Evolutionary conservation across 805 yeast genomes (phyloP).

Genomic region (Saturnispora silvae): DNA sequence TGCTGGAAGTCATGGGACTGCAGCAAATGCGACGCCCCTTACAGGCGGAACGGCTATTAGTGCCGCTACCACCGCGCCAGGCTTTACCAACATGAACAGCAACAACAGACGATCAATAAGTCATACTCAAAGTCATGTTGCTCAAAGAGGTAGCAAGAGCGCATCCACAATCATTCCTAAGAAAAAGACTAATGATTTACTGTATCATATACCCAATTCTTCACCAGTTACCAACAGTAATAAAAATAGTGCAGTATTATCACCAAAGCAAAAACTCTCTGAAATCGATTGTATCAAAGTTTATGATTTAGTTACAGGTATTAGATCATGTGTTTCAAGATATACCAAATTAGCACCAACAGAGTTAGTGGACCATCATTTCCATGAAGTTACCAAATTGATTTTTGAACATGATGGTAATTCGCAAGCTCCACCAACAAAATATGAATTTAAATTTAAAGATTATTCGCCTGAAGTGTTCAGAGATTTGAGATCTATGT

Average conservation of each 20-base stretch:
- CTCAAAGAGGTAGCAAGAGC: constrained; percentile 15
- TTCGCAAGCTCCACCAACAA: constrained; percentile 85
- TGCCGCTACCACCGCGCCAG: no score
- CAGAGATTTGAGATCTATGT: constrained; percentile 65
- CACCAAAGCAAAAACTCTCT: constrained; percentile 16
- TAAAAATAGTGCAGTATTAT: no score
- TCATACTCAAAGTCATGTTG: constrained; percentile 4
- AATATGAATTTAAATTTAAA: constrained; percentile 91
- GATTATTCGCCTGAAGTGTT: constrained; percentile 95
- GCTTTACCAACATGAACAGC: no score
- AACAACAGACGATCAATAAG: no score
- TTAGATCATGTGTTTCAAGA: constrained; percentile 87
- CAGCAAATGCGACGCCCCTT: no score
- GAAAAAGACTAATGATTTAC: constrained; percentile 18
- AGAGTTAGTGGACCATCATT: constrained; percentile 53
- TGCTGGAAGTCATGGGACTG: no score
- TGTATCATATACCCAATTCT: constrained; percentile 23
- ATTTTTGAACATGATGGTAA: constrained; percentile 83
- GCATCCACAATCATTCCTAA: constrained; percentile 19
- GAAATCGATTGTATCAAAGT: constrained; percentile 95
- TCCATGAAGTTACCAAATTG: constrained; percentile 60
- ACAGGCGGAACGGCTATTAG: no score
- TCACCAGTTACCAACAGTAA: not conserved
- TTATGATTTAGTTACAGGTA: constrained; percentile 95
- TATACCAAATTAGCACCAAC: constrained; percentile 79